Evolutionary conservation across 2,329 filamentous ascomycete species (phyloP).

Genomic region (Bisporella sp.): DNA sequence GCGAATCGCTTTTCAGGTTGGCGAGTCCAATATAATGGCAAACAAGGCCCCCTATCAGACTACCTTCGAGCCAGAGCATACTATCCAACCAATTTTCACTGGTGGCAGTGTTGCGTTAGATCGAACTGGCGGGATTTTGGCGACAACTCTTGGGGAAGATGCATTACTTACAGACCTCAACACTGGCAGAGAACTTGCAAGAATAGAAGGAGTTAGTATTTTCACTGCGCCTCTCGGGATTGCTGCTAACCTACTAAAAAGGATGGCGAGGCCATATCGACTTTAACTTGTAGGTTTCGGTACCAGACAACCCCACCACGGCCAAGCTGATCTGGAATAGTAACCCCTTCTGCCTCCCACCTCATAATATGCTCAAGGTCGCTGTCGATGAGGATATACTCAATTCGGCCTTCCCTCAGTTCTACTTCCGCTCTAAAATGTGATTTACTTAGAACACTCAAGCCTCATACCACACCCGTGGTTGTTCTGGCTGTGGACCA

Average conservation of each 20-base stretch:
- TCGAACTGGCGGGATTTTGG: conserved; percentile 72
- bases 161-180: conserved; percentile 78
- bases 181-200: conserved; percentile 74
- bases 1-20: background rate
- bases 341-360: conserved; percentile 83
- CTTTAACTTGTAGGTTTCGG: conserved; percentile 52
- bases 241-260: conserved; percentile 30
- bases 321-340: conserved; percentile 34
- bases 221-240: background rate
- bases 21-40: conserved; percentile 40
- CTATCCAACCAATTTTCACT: conserved; percentile 89
- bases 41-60: conserved; percentile 65
- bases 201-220: conserved; percentile 72
- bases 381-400: conserved; percentile 89
- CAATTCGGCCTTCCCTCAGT: conserved; percentile 52
- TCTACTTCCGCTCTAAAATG: conserved; percentile 53
- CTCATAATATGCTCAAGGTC: conserved; percentile 89
- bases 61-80: conserved; percentile 77
- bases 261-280: conserved; percentile 77
- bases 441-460: conserved; percentile 70
- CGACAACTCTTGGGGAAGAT: conserved; percentile 88
- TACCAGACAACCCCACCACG: conserved; percentile 6
- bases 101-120: conserved; percentile 83
- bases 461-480: conserved; percentile 85
- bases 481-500: conserved; percentile 78